Evolutionary conservation across 306 rosid genomes (phyloP).

Genomic region (Bauhinia variegata): DNA sequence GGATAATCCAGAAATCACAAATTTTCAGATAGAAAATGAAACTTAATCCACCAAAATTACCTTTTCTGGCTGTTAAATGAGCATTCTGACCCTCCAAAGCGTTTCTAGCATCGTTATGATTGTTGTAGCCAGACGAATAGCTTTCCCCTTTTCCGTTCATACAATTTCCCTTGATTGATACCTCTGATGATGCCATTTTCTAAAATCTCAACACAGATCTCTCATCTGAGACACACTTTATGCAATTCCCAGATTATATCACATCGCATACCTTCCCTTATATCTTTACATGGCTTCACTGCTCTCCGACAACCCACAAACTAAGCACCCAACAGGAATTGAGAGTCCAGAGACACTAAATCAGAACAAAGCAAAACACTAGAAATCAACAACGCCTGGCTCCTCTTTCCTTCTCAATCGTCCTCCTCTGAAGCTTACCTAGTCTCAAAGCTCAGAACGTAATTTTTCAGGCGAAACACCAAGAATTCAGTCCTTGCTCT

Average conservation of each 20-base stretch:
- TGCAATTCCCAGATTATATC: constrained; percentile 7
- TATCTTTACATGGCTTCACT: constrained; percentile 5
- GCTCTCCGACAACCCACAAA: neutral
- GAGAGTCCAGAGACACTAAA: neutral
- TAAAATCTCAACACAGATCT: constrained; percentile 65
- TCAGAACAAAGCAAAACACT: neutral
- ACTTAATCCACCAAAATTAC: constrained; percentile 37
- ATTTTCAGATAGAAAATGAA: neutral
- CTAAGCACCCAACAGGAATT: neutral
- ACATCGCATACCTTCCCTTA: constrained; percentile 11
- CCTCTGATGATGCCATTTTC: constrained; percentile 72
- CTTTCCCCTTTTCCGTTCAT: constrained; percentile 54
- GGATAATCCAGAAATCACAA: neutral
- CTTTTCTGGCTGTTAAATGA: constrained; percentile 41
- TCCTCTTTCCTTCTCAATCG: neutral
- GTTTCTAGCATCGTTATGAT: constrained; percentile 42
- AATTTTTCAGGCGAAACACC: neutral
- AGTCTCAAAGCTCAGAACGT: constrained; percentile 30
- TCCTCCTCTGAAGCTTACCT: constrained; percentile 1
- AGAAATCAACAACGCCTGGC: neutral
- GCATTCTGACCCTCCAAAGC: constrained; percentile 46
- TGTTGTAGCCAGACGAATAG: constrained; percentile 39
- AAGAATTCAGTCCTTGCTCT: constrained; percentile 9
- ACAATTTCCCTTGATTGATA: constrained; percentile 55
- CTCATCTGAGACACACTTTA: constrained; percentile 45